These are phyloP conservation scores for Hygrophoropsis aurantiaca DNA, from an alignment of 768 basidiomycete genomes.

Conservation along the genomic window DNA sequence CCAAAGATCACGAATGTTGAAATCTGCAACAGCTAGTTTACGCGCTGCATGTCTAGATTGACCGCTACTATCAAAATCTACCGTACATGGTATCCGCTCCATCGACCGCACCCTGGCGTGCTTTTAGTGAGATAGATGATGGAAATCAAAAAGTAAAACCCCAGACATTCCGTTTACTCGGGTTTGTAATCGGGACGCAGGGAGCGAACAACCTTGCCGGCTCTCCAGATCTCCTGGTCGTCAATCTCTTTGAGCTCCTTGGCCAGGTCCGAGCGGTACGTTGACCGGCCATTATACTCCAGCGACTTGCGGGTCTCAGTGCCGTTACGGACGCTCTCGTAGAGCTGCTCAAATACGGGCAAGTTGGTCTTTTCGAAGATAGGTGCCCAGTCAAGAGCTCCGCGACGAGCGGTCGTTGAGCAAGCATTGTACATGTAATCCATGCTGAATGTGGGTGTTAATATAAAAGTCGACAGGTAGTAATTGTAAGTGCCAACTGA, in stretches of 20 bases:
- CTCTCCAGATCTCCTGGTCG: conserved; percentile 98
- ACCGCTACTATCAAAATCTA: too few species aligned
- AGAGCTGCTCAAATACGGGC: conserved; percentile 93
- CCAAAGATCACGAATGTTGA: too few species aligned
- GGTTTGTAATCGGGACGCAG: conserved; percentile 85
- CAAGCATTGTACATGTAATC: conserved; percentile 99
- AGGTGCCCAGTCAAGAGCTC: conserved; percentile 99
- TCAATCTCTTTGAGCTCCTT: conserved; percentile 94
- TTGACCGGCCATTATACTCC: conserved; percentile 90
- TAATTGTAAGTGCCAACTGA: too few species aligned
- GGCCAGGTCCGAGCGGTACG: conserved; percentile 91
- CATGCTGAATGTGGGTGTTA: conserved; percentile 64
- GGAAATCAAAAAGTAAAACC: conserved; percentile 4
- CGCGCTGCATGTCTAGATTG: too few species aligned
- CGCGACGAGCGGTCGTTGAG: conserved; percentile 98
- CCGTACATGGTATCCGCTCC: too few species aligned
- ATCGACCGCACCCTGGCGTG: conserved; percentile 15
- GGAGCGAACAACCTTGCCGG: conserved; percentile 91
- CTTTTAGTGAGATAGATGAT: conserved; percentile 14
- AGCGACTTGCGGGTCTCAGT: conserved; percentile 96
- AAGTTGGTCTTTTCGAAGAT: conserved; percentile 93
- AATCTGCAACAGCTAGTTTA: too few species aligned
- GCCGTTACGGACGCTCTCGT: conserved; percentile 92
- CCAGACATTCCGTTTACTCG: conserved; percentile 34
- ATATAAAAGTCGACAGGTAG: not conserved